A percentile compares a stretch with the other conserved stretches of the same genome.
These are phyloP conservation scores for Nemania bipapillata DNA, from an alignment of 2,329 filamentous ascomycete species.

Conservation along the genomic window DNA sequence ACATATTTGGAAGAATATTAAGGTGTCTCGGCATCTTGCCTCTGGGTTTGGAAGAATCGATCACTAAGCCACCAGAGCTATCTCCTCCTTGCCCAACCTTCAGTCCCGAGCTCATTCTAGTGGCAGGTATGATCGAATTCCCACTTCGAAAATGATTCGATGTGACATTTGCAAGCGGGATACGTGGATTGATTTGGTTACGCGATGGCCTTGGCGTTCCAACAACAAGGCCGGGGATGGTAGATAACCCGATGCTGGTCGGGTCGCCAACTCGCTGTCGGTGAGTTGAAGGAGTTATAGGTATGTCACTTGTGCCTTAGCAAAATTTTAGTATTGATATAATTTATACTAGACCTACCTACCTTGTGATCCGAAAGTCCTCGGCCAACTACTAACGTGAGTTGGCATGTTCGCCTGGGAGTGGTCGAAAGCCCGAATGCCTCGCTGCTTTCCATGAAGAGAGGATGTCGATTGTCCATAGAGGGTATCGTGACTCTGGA, in stretches of 20 bases:
- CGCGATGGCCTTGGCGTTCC: conserved; percentile 46
- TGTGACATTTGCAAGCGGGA: conserved; percentile 30
- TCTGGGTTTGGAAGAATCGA: conserved; percentile 43
- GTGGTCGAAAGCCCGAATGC: conserved; percentile 21
- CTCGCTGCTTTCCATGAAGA: conserved; percentile 24
- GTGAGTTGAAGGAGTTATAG: conserved; percentile 52
- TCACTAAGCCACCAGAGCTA: conserved; percentile 30
- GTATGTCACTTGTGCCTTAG: conserved; percentile 45
- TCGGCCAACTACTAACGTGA: conserved; percentile 32
- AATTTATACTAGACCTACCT: not conserved
- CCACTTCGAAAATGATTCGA: conserved; percentile 38
- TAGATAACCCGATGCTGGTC: conserved; percentile 46
- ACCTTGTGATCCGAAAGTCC: conserved; percentile 34
- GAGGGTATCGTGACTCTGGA: conserved; percentile 21
- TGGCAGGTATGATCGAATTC: conserved; percentile 38
- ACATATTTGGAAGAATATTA: not conserved
- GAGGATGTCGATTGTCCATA: conserved; percentile 26
- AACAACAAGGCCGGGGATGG: conserved; percentile 50
- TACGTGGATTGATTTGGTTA: conserved; percentile 37
- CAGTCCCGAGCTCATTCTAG: conserved; percentile 49
- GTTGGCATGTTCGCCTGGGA: conserved; percentile 24
- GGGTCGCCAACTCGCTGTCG: conserved; percentile 48
- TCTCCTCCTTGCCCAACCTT: conserved; percentile 45
- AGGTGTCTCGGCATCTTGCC: conserved; percentile 30
- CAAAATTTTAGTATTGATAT: not conserved